Conservation (phyloP, 2,329 filamentous ascomycete species). For the Stenocarpella maydis region DNA sequence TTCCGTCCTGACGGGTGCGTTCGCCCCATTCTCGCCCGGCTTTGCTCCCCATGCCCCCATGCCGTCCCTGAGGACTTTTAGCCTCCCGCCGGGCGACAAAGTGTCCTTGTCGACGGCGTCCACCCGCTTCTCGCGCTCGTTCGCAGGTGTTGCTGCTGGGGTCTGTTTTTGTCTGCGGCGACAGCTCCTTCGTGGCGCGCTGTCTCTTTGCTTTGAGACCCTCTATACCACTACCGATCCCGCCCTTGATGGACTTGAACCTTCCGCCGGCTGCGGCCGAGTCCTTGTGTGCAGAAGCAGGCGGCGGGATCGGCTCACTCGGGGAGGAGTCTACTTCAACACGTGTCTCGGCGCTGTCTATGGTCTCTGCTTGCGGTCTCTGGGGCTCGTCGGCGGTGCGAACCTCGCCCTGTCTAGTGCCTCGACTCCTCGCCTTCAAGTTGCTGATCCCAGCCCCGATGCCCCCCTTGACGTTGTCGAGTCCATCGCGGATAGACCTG, state of each 20-base stretch:
- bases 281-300: neutral
- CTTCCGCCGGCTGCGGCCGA: neutral
- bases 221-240: constrained; percentile 1
- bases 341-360: constrained; percentile 17
- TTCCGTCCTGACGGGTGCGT: neutral
- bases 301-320: neutral
- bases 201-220: constrained; percentile 22
- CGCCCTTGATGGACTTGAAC: constrained; percentile 21
- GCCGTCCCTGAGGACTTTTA: constrained; percentile 9
- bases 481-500: constrained; percentile 9
- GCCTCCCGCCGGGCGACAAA: neutral
- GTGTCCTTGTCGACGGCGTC: neutral
- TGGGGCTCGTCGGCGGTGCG: neutral
- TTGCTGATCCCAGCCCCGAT: constrained; percentile 18
- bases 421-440: constrained; percentile 1
- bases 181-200: neutral
- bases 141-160: neutral
- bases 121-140: neutral
- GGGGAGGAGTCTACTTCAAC: neutral
- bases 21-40: neutral
- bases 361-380: neutral
- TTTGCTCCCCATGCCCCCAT: constrained; percentile 4
- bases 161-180: neutral
- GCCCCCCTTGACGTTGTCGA: constrained; percentile 1
- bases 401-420: neutral